Percentiles rank a stretch among this genome's conserved stretches.
Conservation (phyloP, 192 early-diverging fungal species). For the Coemansia sp. region DNA sequence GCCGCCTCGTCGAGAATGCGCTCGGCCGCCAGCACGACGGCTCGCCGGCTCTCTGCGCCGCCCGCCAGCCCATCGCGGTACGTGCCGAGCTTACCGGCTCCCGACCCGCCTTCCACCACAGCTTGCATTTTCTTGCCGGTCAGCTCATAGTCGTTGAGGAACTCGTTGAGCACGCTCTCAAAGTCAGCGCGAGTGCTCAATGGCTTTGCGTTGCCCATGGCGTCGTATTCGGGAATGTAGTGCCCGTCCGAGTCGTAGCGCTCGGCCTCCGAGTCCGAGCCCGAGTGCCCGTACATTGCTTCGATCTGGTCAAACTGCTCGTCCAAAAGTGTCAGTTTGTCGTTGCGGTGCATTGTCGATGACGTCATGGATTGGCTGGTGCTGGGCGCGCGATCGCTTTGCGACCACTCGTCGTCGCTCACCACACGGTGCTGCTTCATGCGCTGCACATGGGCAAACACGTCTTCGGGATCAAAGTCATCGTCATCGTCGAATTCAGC, state of each 20-base stretch:
- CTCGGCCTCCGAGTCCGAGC: slow-evolving; percentile 33
- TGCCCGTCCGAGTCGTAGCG: slow-evolving; percentile 62
- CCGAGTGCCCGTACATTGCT: slow-evolving; percentile 46
- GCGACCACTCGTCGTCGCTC: slow-evolving; percentile 51
- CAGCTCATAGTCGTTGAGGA: slow-evolving; percentile 76
- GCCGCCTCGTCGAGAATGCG: slow-evolving; percentile 35
- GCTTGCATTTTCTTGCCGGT: slow-evolving; percentile 68
- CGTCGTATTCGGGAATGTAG: slow-evolving; percentile 56
- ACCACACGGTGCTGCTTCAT: slow-evolving; percentile 38
- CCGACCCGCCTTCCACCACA: slow-evolving; percentile 64
- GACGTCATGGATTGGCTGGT: slow-evolving; percentile 86
- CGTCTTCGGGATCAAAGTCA: slow-evolving; percentile 47
- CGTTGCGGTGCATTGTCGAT: slow-evolving; percentile 90
- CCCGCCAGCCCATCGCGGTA: slow-evolving; percentile 59
- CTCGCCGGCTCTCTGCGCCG: slow-evolving; percentile 40
- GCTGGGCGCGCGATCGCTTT: slow-evolving; percentile 8
- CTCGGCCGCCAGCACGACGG: slow-evolving; percentile 24
- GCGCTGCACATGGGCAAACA: slow-evolving; percentile 47
- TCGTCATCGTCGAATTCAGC: slow-evolving; percentile 38
- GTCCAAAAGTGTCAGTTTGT: slow-evolving; percentile 85
- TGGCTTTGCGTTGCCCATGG: slow-evolving; percentile 52
- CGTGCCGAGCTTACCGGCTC: slow-evolving; percentile 61
- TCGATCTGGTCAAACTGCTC: slow-evolving; percentile 87
- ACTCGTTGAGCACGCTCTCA: slow-evolving; percentile 71
- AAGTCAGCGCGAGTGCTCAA: slow-evolving; percentile 70